Conservation (phyloP, 2,329 filamentous ascomycete species). For the Pestalotiopsis sp. region DNA sequence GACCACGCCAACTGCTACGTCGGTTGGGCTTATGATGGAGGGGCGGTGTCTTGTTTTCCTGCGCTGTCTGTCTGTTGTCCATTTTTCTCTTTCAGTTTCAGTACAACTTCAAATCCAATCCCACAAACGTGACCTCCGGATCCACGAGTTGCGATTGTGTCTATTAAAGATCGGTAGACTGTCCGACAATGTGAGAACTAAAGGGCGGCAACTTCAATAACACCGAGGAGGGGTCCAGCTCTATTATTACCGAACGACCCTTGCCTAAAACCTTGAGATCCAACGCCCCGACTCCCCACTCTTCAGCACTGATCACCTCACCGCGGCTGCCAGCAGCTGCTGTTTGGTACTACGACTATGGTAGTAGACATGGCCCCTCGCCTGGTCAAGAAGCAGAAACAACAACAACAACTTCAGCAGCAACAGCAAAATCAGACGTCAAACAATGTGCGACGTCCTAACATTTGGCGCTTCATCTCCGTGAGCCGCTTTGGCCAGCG, state of each 20-base stretch:
- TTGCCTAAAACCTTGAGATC: background rate
- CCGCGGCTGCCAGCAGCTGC: background rate
- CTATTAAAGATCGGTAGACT: background rate
- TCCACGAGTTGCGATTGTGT: background rate
- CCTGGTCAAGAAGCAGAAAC: slow-evolving; percentile 7
- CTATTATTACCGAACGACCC: background rate
- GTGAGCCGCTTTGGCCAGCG: slow-evolving; percentile 1
- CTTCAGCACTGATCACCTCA: background rate
- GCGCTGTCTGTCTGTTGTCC: background rate
- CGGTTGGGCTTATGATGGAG: background rate
- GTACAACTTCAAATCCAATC: background rate
- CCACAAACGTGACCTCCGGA: background rate
- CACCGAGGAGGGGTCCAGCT: background rate
- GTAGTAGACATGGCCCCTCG: slow-evolving; percentile 8
- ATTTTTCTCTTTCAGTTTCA: background rate
- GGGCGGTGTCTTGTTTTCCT: background rate
- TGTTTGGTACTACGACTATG: background rate
- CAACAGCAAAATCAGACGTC: background rate
- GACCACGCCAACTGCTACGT: background rate
- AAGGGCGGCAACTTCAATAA: background rate
- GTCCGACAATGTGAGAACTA: background rate
- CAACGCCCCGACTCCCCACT: background rate
- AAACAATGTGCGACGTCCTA: slow-evolving; percentile 5
- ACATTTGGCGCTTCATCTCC: slow-evolving; percentile 12
- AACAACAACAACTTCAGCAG: background rate